phyloP scores from a whole-genome alignment of 805 yeast species.

The Barnettozyma californica region DNA sequence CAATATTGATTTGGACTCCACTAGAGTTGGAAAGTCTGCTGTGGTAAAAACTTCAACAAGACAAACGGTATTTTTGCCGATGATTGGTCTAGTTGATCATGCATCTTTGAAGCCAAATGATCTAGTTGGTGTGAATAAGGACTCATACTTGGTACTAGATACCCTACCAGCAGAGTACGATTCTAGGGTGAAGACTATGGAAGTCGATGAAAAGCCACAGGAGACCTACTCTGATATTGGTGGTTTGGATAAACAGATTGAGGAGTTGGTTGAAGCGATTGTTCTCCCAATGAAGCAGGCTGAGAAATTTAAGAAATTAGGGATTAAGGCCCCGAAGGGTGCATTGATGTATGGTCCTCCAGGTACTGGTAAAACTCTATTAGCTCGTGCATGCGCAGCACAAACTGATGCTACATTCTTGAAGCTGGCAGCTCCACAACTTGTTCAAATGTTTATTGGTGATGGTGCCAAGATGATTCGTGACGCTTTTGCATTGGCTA shows the following conservation, averaged over 20 bases:
- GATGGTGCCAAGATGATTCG: constrained; percentile 98
- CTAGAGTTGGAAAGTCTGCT: constrained; percentile 93
- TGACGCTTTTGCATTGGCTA: constrained; percentile 95
- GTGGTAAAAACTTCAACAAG: constrained; percentile 96
- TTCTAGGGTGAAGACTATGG: constrained; percentile 98
- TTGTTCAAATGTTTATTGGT: constrained; percentile 97
- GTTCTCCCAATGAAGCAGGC: constrained; percentile 98
- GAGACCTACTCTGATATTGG: constrained; percentile 97
- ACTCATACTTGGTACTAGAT: constrained; percentile 87
- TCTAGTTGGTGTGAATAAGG: constrained; percentile 95
- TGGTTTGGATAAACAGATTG: constrained; percentile 96
- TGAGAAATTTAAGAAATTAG: constrained; percentile 88
- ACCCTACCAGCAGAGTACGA: constrained; percentile 97
- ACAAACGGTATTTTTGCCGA: constrained; percentile 93
- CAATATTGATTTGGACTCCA: constrained; percentile 85
- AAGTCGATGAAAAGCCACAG: constrained; percentile 97
- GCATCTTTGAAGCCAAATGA: constrained; percentile 93
- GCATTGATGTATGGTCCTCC: constrained; percentile 99
- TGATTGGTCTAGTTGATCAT: constrained; percentile 93
- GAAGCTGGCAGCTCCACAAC: constrained; percentile 95
- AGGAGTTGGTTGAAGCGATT: constrained; percentile 96
- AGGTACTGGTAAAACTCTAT: constrained; percentile 95
- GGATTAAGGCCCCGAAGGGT: constrained; percentile 97
- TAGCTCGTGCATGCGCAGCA: constrained; percentile 98
- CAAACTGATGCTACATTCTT: constrained; percentile 96